Evolutionary conservation across 116 monocot species (phyloP).

Genomic region (Papilionanthe hybrid): DNA sequence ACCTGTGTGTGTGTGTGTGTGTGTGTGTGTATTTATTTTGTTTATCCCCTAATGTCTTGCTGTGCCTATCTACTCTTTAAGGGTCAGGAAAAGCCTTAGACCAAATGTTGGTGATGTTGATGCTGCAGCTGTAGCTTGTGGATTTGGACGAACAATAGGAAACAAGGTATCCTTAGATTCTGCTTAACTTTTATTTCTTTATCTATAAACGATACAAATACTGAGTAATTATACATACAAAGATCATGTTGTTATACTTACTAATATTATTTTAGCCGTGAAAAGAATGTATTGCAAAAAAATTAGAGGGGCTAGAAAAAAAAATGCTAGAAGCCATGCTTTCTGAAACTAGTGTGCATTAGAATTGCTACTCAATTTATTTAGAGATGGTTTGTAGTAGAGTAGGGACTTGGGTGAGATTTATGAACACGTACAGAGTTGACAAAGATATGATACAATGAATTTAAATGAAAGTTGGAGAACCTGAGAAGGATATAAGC

Average conservation of each 20-base stretch:
- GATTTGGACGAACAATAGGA: conserved; percentile 80
- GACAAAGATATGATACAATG: too few relatives aligned
- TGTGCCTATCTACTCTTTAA: conserved; percentile 15
- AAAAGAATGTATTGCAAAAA: too few relatives aligned
- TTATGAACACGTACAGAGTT: too few relatives aligned
- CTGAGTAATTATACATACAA: not conserved
- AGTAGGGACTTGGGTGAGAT: too few relatives aligned
- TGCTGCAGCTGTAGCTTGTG: conserved; percentile 83
- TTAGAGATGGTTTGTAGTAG: too few relatives aligned
- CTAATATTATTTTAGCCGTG: not conserved
- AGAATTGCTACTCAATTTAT: too few relatives aligned
- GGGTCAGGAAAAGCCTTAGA: conserved; percentile 70
- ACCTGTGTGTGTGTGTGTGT: too few relatives aligned
- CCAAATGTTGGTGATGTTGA: conserved; percentile 82
- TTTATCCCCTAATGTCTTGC: not conserved
- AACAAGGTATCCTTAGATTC: conserved; percentile 55
- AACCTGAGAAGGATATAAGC: too few relatives aligned
- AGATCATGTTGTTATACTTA: not conserved
- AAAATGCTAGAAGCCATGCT: too few relatives aligned
- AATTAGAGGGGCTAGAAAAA: too few relatives aligned
- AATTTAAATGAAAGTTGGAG: too few relatives aligned
- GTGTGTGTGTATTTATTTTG: not conserved
- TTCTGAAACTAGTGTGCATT: too few relatives aligned
- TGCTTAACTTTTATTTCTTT: not conserved
- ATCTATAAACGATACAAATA: not conserved